Base-by-base conservation (phyloP, 768 basidiomycete species). In the Amylocystis lapponica region DNA sequence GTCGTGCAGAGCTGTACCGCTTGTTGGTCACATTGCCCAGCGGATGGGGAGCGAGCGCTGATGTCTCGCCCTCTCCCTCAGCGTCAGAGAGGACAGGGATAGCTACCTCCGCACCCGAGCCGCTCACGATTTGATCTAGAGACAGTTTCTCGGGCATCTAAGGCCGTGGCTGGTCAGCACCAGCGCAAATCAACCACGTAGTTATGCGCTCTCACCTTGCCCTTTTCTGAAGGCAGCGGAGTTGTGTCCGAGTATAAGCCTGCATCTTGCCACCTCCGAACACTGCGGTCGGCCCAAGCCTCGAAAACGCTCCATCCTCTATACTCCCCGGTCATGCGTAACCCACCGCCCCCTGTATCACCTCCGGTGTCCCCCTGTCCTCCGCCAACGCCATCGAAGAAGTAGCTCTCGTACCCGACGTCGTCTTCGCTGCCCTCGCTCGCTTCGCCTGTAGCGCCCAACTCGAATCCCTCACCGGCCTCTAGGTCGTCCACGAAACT, bases 401-500 rank as follows among this genome's bases (percentile, higher is more conserved):
- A 93, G 63, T 94, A 94, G 46, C 83, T 74, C 55, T 88, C 83
- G 53, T 92, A 93, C 3, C 91, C 91, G 17, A 93, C 64, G 47
- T 78, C 82, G 55, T 94, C 91, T 56, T 92, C 91, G 52, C 78
- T 85, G 20, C 72, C 83, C 32, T 87, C 84, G 44, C 78, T 80
- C 36, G 58, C 66, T 30, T 83, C 82, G 25, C 67, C 65, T 17
- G 57, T 67, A 23, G 59, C 58, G 13, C 87, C 89, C 36, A 92
- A 69, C 62, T 93, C 92, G 62, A 77, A 92, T 6, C 87, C 86
- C 50, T 95, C 92, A 4, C 92, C 90, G 39, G 67, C 79, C 68
- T 98, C 95, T 17, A 99, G 63, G 37, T 97, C 93, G 22, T 98
- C 95, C 1, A 80, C 92, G 55, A 98, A 97, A 42, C 71, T 72